These are phyloP conservation scores for Fusarium vanettenii DNA, from an alignment of 2,329 filamentous ascomycete genomes.

Conservation along the genomic window DNA sequence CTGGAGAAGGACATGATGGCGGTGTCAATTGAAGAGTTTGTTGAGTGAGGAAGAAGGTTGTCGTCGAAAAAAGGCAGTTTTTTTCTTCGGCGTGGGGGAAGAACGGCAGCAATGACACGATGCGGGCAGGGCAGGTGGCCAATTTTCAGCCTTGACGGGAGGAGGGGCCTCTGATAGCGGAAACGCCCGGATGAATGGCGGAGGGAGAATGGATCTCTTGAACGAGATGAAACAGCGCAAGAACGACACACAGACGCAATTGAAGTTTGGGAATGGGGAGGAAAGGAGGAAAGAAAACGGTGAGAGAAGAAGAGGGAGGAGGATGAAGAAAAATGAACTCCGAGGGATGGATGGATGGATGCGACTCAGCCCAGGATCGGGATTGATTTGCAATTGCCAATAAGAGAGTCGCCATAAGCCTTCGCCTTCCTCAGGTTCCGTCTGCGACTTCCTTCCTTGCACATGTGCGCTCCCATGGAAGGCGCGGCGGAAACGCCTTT, in stretches of 20 bases:
- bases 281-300: neutral
- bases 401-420: conserved; percentile 37
- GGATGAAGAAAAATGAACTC: conserved; percentile 9
- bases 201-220: neutral
- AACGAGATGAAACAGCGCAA: neutral
- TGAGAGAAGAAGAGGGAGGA: conserved; percentile 3
- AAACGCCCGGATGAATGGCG: conserved; percentile 28
- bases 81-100: conserved; percentile 2
- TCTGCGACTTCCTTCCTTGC: conserved; percentile 23
- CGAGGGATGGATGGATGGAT: neutral
- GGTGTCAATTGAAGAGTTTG: conserved; percentile 17
- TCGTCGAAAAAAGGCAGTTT: conserved; percentile 6
- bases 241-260: conserved; percentile 13
- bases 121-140: conserved; percentile 34
- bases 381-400: conserved; percentile 36
- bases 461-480: conserved; percentile 15
- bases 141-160: conserved; percentile 28
- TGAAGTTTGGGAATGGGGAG: neutral
- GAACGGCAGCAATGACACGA: conserved; percentile 16
- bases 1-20: conserved; percentile 73
- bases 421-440: conserved; percentile 10
- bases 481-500: neutral
- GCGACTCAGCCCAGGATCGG: conserved; percentile 8
- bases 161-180: conserved; percentile 33
- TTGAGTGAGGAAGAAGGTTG: conserved; percentile 4